A percentile compares a stretch with the other conserved stretches of the same genome.
These are phyloP conservation scores for Spatholobus suberectus DNA, from an alignment of 306 rosid species.

Conservation along the genomic window DNA sequence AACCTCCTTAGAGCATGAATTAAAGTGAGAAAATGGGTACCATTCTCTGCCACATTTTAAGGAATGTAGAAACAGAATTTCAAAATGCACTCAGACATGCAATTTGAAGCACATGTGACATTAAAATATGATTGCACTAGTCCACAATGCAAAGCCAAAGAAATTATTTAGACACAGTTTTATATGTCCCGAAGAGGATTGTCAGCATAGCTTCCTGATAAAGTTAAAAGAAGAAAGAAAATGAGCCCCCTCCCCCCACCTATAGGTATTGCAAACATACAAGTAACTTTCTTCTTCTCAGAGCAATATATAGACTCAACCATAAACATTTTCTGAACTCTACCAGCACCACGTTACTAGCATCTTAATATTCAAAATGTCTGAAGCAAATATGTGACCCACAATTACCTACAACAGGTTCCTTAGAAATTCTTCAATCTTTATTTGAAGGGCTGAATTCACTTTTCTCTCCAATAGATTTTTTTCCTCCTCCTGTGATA, in stretches of 20 bases:
- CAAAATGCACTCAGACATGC: background rate
- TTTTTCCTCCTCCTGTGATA: background rate
- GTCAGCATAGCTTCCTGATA: background rate
- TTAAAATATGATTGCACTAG: background rate
- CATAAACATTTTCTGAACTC: background rate
- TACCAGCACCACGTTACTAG: background rate
- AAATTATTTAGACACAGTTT: background rate
- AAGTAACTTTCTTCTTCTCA: background rate
- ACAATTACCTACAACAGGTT: background rate
- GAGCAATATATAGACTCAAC: background rate
- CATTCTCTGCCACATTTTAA: background rate
- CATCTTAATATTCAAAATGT: background rate
- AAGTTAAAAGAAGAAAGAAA: background rate
- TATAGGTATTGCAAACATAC: background rate
- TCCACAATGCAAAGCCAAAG: background rate
- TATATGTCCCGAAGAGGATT: background rate
- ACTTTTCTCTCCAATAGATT: background rate
- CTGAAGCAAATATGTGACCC: background rate
- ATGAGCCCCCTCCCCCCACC: background rate
- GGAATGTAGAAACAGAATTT: background rate
- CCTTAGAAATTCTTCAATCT: background rate
- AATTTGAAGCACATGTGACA: background rate
- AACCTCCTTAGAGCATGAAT: background rate
- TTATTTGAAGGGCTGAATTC: background rate
- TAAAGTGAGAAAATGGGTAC: background rate